Evolutionary conservation across 1,139 yeast species (phyloP), one percentile per base, ranked within the genome.

Genomic region (Blastobotrys ciferrii): DNA sequence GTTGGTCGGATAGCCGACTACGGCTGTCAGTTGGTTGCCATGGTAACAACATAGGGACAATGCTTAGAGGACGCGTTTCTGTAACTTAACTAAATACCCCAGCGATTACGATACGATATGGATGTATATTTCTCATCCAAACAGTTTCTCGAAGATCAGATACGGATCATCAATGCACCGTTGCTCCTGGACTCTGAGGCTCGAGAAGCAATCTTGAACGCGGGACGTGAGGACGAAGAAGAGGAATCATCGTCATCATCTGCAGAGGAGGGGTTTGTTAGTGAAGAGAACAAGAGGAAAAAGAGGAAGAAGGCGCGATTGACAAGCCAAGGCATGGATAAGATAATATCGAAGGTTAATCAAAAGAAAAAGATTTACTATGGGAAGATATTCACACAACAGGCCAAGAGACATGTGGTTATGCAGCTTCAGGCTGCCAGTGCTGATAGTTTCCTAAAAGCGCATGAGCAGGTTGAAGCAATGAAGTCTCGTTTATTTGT

Each of bases 141-240:
- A 15, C 50, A 44, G 43, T 53, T 55, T 33, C 41, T 57, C 13
- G 58, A 56, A 17, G 52, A 46, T 7, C 60, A 57, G 45, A 53
- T 55, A 13, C 47, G 51, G 30, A 9, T 50, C 6, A 52, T 57
- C 14, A 44, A 50, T 12, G 43, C 52, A 17, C 53, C 47, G 2
- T 47, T 49, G 32, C 42, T 45, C 6, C 23, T 44, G 9, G 38
- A 43, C n/a, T 33, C 36, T 15, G 32, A 36, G 12, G 28, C 32
- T 11, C 33, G 13, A 19, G 41, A 41, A 9, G 48, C 42, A 4
- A 37, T 14, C 31, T 15, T 13, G 42, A 40, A 19, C 13, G 12
- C 38, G 11, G 40, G 28, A 15, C 28, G 20, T 5, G 30, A 23
- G 9, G 42, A 40, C 2, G 43, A 40, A 23, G 50, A 49, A 23